Conservation (phyloP, 2,329 filamentous ascomycete genomes). For the Talaromyces sp. region DNA sequence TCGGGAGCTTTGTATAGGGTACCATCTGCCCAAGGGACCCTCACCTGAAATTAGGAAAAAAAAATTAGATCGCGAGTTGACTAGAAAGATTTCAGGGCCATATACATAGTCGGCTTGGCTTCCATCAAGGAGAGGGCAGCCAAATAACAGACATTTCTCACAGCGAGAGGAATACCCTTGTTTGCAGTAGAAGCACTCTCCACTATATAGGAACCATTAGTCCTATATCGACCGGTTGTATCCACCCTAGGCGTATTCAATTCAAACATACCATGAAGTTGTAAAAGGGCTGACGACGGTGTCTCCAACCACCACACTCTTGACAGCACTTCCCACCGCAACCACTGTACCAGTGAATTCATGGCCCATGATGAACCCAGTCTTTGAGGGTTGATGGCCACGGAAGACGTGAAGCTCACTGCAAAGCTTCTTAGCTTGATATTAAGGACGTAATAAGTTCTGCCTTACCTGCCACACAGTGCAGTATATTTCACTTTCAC, state of each 20-base stretch:
- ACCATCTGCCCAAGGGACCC: constrained; percentile 73
- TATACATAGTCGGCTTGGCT: constrained; percentile 71
- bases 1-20: constrained; percentile 71
- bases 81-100: neutral
- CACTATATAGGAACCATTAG: constrained; percentile 32
- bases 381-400: constrained; percentile 66
- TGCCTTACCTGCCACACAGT: constrained; percentile 73
- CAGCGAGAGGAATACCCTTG: constrained; percentile 74
- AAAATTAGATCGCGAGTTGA: neutral
- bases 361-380: constrained; percentile 66
- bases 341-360: constrained; percentile 78
- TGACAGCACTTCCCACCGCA: constrained; percentile 62
- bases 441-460: neutral
- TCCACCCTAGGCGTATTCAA: neutral
- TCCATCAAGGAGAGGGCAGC: constrained; percentile 63
- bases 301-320: constrained; percentile 66
- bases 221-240: neutral
- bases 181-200: constrained; percentile 79
- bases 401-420: constrained; percentile 77
- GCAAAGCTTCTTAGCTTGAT: neutral
- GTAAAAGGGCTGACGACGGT: constrained; percentile 81
- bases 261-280: constrained; percentile 58
- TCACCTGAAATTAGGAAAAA: constrained; percentile 34
- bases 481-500: constrained; percentile 79
- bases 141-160: constrained; percentile 64